phyloP scores from a whole-genome alignment of 306 rosid genomes.

The Heteromeles arbutifolia region DNA sequence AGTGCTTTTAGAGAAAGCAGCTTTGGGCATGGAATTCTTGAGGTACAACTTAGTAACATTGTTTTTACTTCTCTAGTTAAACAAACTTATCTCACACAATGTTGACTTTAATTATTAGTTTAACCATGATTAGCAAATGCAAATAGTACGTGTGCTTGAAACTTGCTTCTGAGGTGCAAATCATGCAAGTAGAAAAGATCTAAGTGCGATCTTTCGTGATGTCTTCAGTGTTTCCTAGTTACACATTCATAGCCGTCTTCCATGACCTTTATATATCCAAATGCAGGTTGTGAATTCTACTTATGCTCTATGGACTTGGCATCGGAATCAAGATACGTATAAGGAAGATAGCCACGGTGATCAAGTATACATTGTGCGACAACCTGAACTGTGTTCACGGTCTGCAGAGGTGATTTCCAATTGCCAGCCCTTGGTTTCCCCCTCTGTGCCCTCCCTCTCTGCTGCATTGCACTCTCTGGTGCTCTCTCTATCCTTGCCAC shows the following conservation, averaged over 20 bases:
- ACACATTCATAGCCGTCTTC: neutral
- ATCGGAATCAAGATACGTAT: slow-evolving; percentile 69
- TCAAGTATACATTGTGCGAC: slow-evolving; percentile 75
- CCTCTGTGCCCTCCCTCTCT: slow-evolving; percentile 24
- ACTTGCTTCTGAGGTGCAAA: neutral
- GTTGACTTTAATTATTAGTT: neutral
- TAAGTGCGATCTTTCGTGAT: neutral
- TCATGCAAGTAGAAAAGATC: neutral
- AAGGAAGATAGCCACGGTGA: slow-evolving; percentile 57
- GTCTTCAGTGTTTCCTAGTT: neutral
- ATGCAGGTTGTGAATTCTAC: slow-evolving; percentile 77
- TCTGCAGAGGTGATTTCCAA: slow-evolving; percentile 30
- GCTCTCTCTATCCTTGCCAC: slow-evolving; percentile 23
- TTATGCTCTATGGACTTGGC: slow-evolving; percentile 90
- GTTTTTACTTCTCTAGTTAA: neutral
- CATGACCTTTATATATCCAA: neutral
- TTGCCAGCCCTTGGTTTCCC: slow-evolving; percentile 22
- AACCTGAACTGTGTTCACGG: slow-evolving; percentile 55
- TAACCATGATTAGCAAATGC: no score
- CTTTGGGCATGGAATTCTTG: slow-evolving; percentile 93
- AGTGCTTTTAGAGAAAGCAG: slow-evolving; percentile 96
- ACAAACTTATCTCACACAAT: neutral
- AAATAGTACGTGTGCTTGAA: neutral
- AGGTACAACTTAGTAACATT: slow-evolving; percentile 37
- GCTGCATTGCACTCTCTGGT: slow-evolving; percentile 35